Conservation (phyloP, 2,329 filamentous ascomycete species). For the Fusarium oxysporum region DNA sequence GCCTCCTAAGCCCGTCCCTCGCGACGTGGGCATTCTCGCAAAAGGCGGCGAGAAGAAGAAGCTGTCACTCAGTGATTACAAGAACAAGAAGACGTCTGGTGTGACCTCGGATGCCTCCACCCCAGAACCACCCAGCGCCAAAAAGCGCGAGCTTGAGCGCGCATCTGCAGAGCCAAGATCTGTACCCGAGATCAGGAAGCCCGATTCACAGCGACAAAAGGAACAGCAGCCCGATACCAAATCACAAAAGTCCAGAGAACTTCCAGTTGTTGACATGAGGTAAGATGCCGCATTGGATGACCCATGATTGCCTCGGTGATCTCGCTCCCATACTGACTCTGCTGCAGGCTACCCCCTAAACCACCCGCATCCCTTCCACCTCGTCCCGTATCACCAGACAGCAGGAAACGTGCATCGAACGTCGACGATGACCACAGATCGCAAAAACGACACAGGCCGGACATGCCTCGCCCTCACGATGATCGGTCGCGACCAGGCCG, state of each 20-base stretch:
- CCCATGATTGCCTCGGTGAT: conserved; percentile 1
- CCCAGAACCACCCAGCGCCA: conserved; percentile 49
- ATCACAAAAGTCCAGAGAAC: conserved; percentile 47
- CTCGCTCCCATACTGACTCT: conserved; percentile 28
- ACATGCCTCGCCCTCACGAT: conserved; percentile 49
- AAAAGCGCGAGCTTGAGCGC: conserved; percentile 50
- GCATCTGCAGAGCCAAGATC: conserved; percentile 40
- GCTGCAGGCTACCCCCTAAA: conserved; percentile 52
- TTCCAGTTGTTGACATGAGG: conserved; percentile 48
- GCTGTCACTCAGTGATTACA: conserved; percentile 69
- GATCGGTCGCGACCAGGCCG: conserved; percentile 49
- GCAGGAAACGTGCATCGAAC: conserved; percentile 61
- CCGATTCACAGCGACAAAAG: conserved; percentile 40
- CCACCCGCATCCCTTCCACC: conserved; percentile 51
- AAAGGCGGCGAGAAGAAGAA: conserved; percentile 64
- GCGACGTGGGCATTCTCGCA: conserved; percentile 54
- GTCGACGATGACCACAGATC: conserved; percentile 57
- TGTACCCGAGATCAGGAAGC: conserved; percentile 38
- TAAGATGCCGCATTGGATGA: conserved; percentile 19
- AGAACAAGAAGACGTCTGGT: conserved; percentile 62
- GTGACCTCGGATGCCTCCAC: conserved; percentile 53
- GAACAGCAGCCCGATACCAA: conserved; percentile 47
- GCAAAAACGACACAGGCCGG: conserved; percentile 60
- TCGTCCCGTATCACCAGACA: conserved; percentile 57
- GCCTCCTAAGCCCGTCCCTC: conserved; percentile 54